Evolutionary conservation across 2,329 filamentous ascomycete species (phyloP).

Genomic region (Ramularia endophylla): DNA sequence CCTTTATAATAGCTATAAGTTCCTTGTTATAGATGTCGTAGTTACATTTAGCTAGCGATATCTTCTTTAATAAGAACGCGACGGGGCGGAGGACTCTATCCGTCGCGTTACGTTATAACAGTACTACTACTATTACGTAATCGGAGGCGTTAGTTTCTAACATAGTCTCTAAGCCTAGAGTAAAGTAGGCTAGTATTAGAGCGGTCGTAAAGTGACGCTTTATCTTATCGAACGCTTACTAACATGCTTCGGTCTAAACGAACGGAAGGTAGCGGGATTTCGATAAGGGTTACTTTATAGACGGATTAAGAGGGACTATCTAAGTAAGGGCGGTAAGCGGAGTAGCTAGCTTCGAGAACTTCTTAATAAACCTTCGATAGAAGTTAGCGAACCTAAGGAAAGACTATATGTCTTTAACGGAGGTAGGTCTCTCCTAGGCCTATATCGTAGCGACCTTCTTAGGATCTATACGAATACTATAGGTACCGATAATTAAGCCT

Average conservation of each 20-base stretch:
- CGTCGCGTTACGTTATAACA: neutral
- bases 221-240: neutral
- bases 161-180: no score
- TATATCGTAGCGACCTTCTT: neutral
- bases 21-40: no score
- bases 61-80: conserved; percentile 1
- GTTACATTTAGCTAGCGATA: no score
- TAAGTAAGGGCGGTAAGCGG: neutral
- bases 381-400: no score
- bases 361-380: no score
- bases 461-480: neutral
- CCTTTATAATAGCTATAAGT: no score
- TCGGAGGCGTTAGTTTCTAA: no score
- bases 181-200: neutral
- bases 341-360: neutral
- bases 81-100: neutral
- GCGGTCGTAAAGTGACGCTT: neutral
- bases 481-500: neutral
- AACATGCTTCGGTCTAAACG: neutral
- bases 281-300: neutral
- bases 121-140: no score
- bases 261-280: neutral
- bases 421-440: neutral
- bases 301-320: neutral
- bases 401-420: neutral